A percentile compares a stretch with the other conserved stretches of the same genome.
Conservation (phyloP, 257 asterid genomes). For the Eucommia ulmoides region DNA sequence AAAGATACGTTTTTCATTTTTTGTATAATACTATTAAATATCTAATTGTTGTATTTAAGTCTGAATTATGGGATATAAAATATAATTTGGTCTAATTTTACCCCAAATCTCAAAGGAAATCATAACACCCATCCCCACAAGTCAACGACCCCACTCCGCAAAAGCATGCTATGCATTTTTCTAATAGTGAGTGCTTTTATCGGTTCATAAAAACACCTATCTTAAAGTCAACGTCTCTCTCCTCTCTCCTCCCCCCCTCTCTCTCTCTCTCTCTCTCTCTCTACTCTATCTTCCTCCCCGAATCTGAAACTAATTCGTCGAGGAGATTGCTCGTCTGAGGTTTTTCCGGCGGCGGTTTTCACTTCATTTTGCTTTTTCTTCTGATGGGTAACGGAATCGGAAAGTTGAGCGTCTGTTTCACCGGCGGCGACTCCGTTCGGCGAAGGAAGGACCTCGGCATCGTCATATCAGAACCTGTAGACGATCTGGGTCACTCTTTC, state of each 20-base stretch:
- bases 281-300: too few relatives aligned
- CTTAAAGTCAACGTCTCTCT: not conserved
- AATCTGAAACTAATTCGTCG: not conserved
- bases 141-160: too few relatives aligned
- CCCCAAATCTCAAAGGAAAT: too few relatives aligned
- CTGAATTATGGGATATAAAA: too few relatives aligned
- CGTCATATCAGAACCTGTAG: constrained; percentile 58
- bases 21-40: too few relatives aligned
- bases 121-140: too few relatives aligned
- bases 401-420: constrained; percentile 69
- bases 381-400: constrained; percentile 96
- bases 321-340: not conserved
- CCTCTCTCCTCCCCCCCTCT: not conserved
- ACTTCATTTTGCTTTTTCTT: not conserved
- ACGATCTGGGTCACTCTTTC: constrained; percentile 92
- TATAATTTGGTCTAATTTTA: too few relatives aligned
- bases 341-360: not conserved
- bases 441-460: constrained; percentile 30
- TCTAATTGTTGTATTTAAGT: too few relatives aligned
- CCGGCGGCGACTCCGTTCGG: constrained; percentile 34
- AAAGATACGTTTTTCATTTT: too few relatives aligned
- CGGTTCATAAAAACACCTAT: too few relatives aligned
- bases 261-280: not conserved
- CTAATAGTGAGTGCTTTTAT: too few relatives aligned
- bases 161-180: too few relatives aligned